Evolutionary conservation across 192 early-diverging fungal species (phyloP), one percentile per base, ranked within the genome.

Genomic region (Borealophlyctis nickersoniae): DNA sequence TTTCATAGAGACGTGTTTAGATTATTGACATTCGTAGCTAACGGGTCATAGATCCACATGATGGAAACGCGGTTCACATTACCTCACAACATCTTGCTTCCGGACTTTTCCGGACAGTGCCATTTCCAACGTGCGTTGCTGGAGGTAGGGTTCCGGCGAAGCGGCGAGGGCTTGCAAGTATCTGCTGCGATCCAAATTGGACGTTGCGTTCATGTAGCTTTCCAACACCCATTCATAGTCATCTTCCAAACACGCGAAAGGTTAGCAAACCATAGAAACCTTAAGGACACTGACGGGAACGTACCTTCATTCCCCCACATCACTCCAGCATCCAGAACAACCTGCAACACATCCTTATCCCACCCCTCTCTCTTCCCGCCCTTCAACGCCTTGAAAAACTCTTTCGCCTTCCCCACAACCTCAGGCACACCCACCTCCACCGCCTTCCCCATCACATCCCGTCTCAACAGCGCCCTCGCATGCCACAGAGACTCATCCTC

Each of bases 301-400:
- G 35, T 34, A 58, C 49, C 60, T 62, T 53, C 19, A 62, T n/a
- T 19, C 14, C 73, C 71, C 31, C 56, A 62, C 22, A 73, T 67
- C 3, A 78, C 60, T 0, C 70, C 76, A 48, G 74, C 70, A 54
- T 73, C 65, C 31, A 60, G 72, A 19, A 78, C 65, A 33, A 75
- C 62, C 36, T 52, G 58, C 62, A 65, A 28, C 34, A 78, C 52
- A 51, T 77, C 74, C 22, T 58, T 5, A 11, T 52, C 30, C 9
- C 75, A 32, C 28, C 27, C 29, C 26, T 55, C 24, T 5, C 29
- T 30, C 19, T 52, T 32, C 1, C 53, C 52, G 14, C 50, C 33
- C 49, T 54, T 55, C 16, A 71, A 31, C 13, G 32, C n/a, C 36
- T 65, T 22, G 39, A 71, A 73, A 48, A 62, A 71, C 29, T 35